Conservation (phyloP, 495 filamentous ascomycete genomes). For the Delitschia confertaspora region DNA sequence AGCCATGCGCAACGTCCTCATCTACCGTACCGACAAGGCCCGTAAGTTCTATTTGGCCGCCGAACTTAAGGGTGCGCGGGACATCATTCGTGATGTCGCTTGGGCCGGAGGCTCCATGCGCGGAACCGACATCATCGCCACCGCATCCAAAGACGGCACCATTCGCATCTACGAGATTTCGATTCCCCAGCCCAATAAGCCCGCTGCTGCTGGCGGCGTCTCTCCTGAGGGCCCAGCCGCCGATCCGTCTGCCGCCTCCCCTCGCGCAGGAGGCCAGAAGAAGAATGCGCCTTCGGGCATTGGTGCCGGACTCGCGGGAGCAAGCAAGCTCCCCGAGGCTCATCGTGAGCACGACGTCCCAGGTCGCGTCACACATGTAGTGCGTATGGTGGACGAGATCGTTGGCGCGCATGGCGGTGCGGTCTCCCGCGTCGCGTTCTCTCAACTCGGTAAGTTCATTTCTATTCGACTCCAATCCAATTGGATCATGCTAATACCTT, state of each 20-base stretch:
- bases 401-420: conserved; percentile 32
- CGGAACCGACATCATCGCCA: conserved; percentile 83
- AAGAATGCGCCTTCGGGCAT: conserved; percentile 34
- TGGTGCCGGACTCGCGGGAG: conserved; percentile 51
- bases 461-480: neutral
- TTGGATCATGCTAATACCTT: conserved; percentile 10
- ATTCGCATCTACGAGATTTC: conserved; percentile 77
- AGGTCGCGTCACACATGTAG: conserved; percentile 34
- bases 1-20: conserved; percentile 66
- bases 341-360: conserved; percentile 19
- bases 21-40: conserved; percentile 61
- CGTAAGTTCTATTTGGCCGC: conserved; percentile 70
- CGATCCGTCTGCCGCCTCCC: conserved; percentile 6
- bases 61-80: conserved; percentile 58
- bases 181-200: conserved; percentile 35
- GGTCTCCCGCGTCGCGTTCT: conserved; percentile 37
- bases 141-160: conserved; percentile 82
- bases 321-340: conserved; percentile 17
- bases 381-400: conserved; percentile 34
- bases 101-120: conserved; percentile 86
- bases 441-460: conserved; percentile 29
- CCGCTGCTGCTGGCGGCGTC: conserved; percentile 7
- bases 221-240: conserved; percentile 10
- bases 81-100: conserved; percentile 78
- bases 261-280: conserved; percentile 2